phyloP scores from a whole-genome alignment of 1,139 yeast genomes.

The Pichia sp. region DNA sequence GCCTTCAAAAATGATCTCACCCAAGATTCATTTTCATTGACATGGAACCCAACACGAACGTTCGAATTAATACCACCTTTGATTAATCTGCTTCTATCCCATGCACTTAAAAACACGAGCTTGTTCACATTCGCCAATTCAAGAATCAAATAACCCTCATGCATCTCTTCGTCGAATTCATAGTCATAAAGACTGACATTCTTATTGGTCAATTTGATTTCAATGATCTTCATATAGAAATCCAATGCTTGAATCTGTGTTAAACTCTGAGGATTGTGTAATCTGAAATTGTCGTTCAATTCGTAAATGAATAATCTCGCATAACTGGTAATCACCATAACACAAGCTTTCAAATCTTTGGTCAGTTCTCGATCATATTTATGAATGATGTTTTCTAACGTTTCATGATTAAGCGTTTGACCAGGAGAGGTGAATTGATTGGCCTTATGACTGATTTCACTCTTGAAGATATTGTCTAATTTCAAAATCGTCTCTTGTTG shows the following conservation, averaged over 20 bases:
- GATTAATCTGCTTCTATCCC: slow-evolving; percentile 30
- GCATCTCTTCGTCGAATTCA: slow-evolving; percentile 58
- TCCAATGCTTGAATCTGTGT: slow-evolving; percentile 31
- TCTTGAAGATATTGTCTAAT: slow-evolving; percentile 38
- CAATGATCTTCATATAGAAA: slow-evolving; percentile 43
- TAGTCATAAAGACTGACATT: slow-evolving; percentile 78
- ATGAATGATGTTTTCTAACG: slow-evolving; percentile 41
- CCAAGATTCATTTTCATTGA: slow-evolving; percentile 41
- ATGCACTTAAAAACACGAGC: slow-evolving; percentile 51
- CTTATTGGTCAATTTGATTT: slow-evolving; percentile 54
- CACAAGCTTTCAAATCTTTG: slow-evolving; percentile 35
- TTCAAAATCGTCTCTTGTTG: slow-evolving; percentile 37
- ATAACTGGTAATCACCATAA: slow-evolving; percentile 36
- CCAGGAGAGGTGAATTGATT: slow-evolving; percentile 27
- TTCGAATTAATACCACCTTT: slow-evolving; percentile 39
- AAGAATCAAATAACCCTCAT: slow-evolving; percentile 60
- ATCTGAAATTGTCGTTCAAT: slow-evolving; percentile 29
- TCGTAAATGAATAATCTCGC: slow-evolving; percentile 38
- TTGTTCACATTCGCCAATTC: slow-evolving; percentile 61
- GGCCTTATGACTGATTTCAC: slow-evolving; percentile 34
- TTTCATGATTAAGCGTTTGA: slow-evolving; percentile 35
- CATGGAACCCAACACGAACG: slow-evolving; percentile 39
- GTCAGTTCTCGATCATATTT: slow-evolving; percentile 39
- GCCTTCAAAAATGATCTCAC: slow-evolving; percentile 49
- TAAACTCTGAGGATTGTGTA: slow-evolving; percentile 31